Base-by-base conservation (phyloP, 495 filamentous ascomycete species). In the Geoglossum glabrum region DNA sequence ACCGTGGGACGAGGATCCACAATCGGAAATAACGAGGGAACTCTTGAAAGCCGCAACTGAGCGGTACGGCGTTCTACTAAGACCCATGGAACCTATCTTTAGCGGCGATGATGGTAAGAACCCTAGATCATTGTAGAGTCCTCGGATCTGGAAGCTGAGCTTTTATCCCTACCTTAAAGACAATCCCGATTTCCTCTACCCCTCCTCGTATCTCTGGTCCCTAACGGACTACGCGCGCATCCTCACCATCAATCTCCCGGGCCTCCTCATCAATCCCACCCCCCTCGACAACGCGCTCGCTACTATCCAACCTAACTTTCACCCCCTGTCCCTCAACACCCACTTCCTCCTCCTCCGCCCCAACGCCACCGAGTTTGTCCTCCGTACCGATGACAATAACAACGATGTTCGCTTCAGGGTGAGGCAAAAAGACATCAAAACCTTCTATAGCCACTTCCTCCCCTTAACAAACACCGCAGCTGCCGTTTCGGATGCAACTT, bases 231-330 rank as follows among this genome's bases (percentile, higher is more conserved):
- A 70, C 59, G 71, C 72, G 45, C 65, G 73, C 8, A 27, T 76
- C 17, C 36, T 76, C 21, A 68, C 66, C 43, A 62, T 75, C 25
- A 61, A 63, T 33, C 62, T 67, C 17, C 67, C 72, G 3, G 73
- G 73, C 9, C 50, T 72, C 21, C 55, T 76, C n/a, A 60, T 72
- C 21, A 69, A 74, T 59, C 57, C 70, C 3, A 60, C 64, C 19
- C 67, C 68, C 7, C 61, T 76, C 15, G 73, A 75, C 60, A 62
- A 67, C 5, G 61, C 73, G 11, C 71, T 76, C 27, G 71, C 69
- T 25, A 28, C 23, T 1, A 31, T 28, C 63, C 67, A 26, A 27
- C 49, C 28, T 11, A 13, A 30, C 1, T 8, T 27, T 28, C 1
- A 31, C 49, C 25, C 49, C 17, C 11, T 52, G 28, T 27, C 11